Base-by-base conservation (phyloP, 371 early-diverging fungal species). In the Cokeromyces recurvatus region DNA sequence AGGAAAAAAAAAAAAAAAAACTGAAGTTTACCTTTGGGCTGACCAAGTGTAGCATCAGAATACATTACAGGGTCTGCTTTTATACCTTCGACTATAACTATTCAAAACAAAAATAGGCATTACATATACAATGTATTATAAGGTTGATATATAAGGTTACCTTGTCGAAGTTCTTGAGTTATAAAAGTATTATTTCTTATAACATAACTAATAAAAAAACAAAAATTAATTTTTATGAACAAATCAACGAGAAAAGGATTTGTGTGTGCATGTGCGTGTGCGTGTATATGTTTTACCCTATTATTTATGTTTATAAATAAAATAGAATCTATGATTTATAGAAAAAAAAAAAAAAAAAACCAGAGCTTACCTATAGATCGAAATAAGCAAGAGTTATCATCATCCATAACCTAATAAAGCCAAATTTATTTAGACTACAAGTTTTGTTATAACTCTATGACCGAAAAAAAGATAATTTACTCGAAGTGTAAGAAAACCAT, bases 341-440 rank as follows among this genome's bases (percentile, higher is more conserved):
- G 11, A 29, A 29, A 29, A 14, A 14, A 34, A 34, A 11, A 17
- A 16, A 2, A 3, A 17, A 25, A 16, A 31, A 17, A 15, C 2
- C 10, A 2, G 3, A 3, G 14, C 42, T 53, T 61, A 66, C 78
- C 74, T 17, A 77, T 53, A 8, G 79, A 62, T 46, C 77, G 66
- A 46, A 78, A 78, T 10, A 78, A 53, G 36, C 79, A 78, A 12
- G 79, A 76, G 47, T 78, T 78, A 42, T 78, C 79, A 46, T 78
- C 77, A 11, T 62, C 62, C 65, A 75, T 72, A 37, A 37, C 53
- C 77, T 77, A 55, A 25, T 34, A n/a, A 14, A n/a, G 29, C 29
- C 29, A 29, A 29, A n/a, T n/a, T n/a, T n/a, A n/a, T n/a, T n/a
- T n/a, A n/a, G n/a, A n/a, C n/a, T n/a, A n/a, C n/a, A n/a, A n/a